Evolutionary conservation across 2,329 filamentous ascomycete genomes (phyloP), one percentile per base, ranked within the genome.

Genomic region (Trichophyton equinum): DNA sequence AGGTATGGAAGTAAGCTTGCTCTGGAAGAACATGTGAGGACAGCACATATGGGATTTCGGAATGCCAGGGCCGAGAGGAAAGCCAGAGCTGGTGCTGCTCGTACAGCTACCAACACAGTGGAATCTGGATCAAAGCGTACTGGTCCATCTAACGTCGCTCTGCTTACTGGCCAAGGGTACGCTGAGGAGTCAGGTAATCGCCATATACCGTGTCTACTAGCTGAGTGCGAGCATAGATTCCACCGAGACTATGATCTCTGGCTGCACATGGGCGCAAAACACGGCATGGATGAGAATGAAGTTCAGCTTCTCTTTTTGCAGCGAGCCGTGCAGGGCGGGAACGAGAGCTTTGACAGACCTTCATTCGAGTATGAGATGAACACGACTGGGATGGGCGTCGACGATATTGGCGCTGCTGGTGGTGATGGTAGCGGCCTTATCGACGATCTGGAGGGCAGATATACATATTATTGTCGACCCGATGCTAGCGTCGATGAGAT

Each of bases 21-120:
- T 33, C 80, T 96, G 0, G 88, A 92, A 71, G 87, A 94, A 65
- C 92, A 97, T 70, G 81, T 96, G 51, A 85, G 89, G 20, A 90
- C 87, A 56, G 82, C 89, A 22, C 92, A 97, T 71, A 77, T 96
- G 27, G 84, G 85, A n/a, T 75, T 82, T 22, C 73, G 68, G 65
- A 75, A 77, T 65, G 70, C 73, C 64, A 75, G 75, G 68, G 70
- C 73, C 62, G 70, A 70, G 61, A 71, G 70, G 30, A 70, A 72
- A 27, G 69, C 74, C 57, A 57, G 30, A 25, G 30, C 33, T 8
- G 30, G 30, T 8, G 7, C 42, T n/a, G n/a, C 9, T 22, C 44
- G 8, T 25, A 11, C n/a, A 18, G n/a, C 20, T 20, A 25, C 20
- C 18, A 13, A 13, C 33, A 13, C 33, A 38, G 25, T 13, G 9